These are phyloP conservation scores for Diplodia scrobiculata DNA, from an alignment of 2,329 filamentous ascomycete species.

Conservation along the genomic window DNA sequence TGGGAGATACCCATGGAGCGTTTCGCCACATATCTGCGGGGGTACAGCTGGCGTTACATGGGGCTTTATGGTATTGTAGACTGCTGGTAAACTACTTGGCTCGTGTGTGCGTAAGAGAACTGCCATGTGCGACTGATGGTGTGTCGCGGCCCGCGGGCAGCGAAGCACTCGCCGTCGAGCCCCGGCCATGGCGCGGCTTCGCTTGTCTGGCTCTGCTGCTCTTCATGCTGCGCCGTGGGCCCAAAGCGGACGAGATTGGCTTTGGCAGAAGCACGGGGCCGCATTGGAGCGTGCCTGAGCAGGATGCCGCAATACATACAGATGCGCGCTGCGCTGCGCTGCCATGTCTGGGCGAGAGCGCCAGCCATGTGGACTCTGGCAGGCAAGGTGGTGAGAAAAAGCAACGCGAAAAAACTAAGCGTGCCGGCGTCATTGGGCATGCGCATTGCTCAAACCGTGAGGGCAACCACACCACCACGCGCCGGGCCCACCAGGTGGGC, in stretches of 20 bases:
- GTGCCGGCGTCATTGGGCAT: slow-evolving; percentile 22
- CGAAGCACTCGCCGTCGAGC: neutral
- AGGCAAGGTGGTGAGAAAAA: slow-evolving; percentile 7
- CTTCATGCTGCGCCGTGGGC: slow-evolving; percentile 17
- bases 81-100: neutral
- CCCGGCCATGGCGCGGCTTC: slow-evolving; percentile 1
- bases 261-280: slow-evolving; percentile 3
- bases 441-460: slow-evolving; percentile 8
- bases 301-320: slow-evolving; percentile 16
- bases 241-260: slow-evolving; percentile 3
- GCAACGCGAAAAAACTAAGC: neutral
- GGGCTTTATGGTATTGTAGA: slow-evolving; percentile 3
- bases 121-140: slow-evolving; percentile 19
- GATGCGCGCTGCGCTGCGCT: neutral
- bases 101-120: slow-evolving; percentile 15
- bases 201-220: slow-evolving; percentile 12
- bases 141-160: slow-evolving; percentile 12
- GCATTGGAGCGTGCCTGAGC: slow-evolving; percentile 1
- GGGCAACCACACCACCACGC: slow-evolving; percentile 19
- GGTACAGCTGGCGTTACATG: slow-evolving; percentile 23
- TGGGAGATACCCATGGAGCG: slow-evolving; percentile 26
- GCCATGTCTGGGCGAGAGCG: neutral
- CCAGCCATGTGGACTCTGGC: neutral
- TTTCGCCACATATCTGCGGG: slow-evolving; percentile 25
- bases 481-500: slow-evolving; percentile 11